Evolutionary conservation across 2,329 filamentous ascomycete species (phyloP).

Genomic region (Cercospora berteroae): DNA sequence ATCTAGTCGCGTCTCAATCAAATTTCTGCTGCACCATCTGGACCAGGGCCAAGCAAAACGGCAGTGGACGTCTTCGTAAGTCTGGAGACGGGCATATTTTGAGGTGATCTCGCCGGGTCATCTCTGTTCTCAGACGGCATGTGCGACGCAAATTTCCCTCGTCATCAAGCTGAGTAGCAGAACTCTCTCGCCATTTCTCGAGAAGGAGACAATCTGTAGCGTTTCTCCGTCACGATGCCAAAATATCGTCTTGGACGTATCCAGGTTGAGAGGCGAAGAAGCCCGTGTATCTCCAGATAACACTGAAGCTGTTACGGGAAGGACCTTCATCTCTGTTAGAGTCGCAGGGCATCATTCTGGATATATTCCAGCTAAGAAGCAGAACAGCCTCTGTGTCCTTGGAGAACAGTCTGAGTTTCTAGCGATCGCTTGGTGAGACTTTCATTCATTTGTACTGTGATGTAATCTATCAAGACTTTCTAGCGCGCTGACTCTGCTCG

Average conservation of each 20-base stretch:
- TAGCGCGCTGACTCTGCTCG: not conserved
- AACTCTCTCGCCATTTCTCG: not conserved
- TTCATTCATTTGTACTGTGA: not conserved
- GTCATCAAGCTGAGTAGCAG: not conserved
- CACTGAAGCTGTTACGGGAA: not conserved
- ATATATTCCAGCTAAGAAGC: not conserved
- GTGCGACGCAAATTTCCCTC: not conserved
- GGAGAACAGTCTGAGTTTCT: not conserved
- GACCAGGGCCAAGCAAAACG: not conserved
- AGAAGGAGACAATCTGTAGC: not conserved
- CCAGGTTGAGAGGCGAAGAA: not conserved
- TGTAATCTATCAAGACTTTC: not conserved
- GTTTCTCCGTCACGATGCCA: not conserved
- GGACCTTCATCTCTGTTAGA: not conserved
- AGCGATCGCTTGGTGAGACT: not conserved
- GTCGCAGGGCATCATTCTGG: not conserved
- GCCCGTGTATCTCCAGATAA: not conserved
- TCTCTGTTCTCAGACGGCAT: not conserved
- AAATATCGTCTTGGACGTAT: not conserved
- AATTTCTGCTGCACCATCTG: not conserved
- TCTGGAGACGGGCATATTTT: not conserved
- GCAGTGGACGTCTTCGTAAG: not conserved
- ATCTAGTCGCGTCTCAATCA: not conserved
- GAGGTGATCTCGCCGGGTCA: not conserved
- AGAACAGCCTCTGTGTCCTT: not conserved